These are phyloP conservation scores for Drechslera avenae DNA, from an alignment of 2,329 filamentous ascomycete species.

Conservation along the genomic window DNA sequence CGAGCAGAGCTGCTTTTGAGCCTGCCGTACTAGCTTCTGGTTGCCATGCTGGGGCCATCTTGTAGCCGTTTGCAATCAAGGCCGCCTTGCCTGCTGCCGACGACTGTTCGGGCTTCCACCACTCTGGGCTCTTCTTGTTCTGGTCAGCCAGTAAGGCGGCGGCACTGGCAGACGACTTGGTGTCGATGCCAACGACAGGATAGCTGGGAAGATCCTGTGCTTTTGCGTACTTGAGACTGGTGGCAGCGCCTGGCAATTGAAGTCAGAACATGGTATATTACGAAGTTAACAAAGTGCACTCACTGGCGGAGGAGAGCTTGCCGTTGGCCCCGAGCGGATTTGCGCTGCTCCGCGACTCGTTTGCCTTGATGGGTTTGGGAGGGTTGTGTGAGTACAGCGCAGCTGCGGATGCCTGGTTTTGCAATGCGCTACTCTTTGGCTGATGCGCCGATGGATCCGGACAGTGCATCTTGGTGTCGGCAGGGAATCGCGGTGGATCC, in stretches of 20 bases:
- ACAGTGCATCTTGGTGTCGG: slow-evolving; percentile 34
- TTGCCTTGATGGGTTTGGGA: slow-evolving; percentile 30
- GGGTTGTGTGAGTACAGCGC: slow-evolving; percentile 62
- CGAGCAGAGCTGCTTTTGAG: slow-evolving; percentile 75
- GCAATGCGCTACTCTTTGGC: slow-evolving; percentile 46
- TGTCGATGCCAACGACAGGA: slow-evolving; percentile 67
- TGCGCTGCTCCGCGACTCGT: slow-evolving; percentile 17
- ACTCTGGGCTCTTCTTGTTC: slow-evolving; percentile 67
- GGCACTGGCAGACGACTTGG: slow-evolving; percentile 68
- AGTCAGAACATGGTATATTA: slow-evolving; percentile 11
- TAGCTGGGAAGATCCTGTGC: slow-evolving; percentile 76
- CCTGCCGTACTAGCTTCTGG: slow-evolving; percentile 68
- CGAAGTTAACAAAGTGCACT: slow-evolving; percentile 27
- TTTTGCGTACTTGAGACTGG: slow-evolving; percentile 72
- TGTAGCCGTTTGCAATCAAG: slow-evolving; percentile 64
- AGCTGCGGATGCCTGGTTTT: slow-evolving; percentile 63
- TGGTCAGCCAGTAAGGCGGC: slow-evolving; percentile 77
- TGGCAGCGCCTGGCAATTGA: slow-evolving; percentile 58
- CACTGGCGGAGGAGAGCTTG: slow-evolving; percentile 63
- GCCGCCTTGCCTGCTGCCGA: slow-evolving; percentile 64
- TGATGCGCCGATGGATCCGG: slow-evolving; percentile 54
- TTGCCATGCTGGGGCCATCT: slow-evolving; percentile 66
- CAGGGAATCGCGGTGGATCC: slow-evolving; percentile 28
- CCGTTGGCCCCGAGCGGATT: slow-evolving; percentile 57
- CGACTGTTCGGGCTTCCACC: slow-evolving; percentile 68